A percentile compares a stretch with the other conserved stretches of the same genome.
Conservation (phyloP, 2,329 filamentous ascomycete genomes). For the Periglandula ipomoeae region DNA sequence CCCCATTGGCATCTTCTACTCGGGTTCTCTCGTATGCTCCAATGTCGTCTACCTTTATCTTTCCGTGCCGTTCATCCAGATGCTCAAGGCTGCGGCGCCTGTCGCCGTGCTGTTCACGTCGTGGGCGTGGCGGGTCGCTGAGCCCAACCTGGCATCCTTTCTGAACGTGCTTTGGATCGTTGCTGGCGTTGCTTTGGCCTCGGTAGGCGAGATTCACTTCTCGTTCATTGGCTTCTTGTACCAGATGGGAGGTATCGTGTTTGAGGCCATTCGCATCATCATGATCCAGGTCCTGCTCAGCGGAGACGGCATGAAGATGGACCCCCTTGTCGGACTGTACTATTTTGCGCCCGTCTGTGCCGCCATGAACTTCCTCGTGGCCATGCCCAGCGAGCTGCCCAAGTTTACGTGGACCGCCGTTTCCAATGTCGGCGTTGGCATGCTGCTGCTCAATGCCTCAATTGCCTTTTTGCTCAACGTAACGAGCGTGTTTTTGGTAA, state of each 20-base stretch:
- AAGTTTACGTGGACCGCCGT: conserved; percentile 58
- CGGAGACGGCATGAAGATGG: conserved; percentile 72
- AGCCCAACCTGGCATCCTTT: conserved; percentile 34
- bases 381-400: conserved; percentile 59
- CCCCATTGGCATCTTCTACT: conserved; percentile 58
- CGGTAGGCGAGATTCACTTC: conserved; percentile 59
- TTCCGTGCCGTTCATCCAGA: conserved; percentile 60
- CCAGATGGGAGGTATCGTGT: conserved; percentile 67
- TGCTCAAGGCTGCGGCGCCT: conserved; percentile 60
- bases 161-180: conserved; percentile 44
- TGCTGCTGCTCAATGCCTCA: conserved; percentile 63
- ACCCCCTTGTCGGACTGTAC: conserved; percentile 78
- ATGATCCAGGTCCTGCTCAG: conserved; percentile 80
- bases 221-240: conserved; percentile 55
- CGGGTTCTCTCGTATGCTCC: conserved; percentile 54
- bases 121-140: conserved; percentile 48
- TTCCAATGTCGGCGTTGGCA: conserved; percentile 52
- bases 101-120: conserved; percentile 57
- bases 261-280: conserved; percentile 72
- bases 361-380: conserved; percentile 66
- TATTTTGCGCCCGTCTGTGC: conserved; percentile 84
- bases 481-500: conserved; percentile 75
- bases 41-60: conserved; percentile 61
- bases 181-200: conserved; percentile 41
- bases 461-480: conserved; percentile 76